Evolutionary conservation across 495 filamentous ascomycete species (phyloP), one percentile per base, ranked within the genome.

Genomic region (Chaetomium cochliodes): DNA sequence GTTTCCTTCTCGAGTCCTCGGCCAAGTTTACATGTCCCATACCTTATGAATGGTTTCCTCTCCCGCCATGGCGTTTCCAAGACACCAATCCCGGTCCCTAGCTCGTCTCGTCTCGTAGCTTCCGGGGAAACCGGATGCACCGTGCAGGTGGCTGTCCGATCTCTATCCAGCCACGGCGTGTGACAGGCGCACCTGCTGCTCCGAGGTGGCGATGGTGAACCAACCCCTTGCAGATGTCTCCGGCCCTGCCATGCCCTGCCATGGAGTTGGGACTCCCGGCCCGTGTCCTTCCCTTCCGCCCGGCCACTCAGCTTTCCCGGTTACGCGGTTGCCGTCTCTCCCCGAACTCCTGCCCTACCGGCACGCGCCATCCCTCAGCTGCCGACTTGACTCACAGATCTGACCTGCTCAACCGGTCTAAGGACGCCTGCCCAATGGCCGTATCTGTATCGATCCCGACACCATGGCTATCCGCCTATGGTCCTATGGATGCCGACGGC

Each of bases 191-290:
- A 51, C 13, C 30, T 7, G 28, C 58, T 51, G 18, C 26, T 39
- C 28, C 7, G 47, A 37, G 28, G 46, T 46, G 46, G 44, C 58
- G 11, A 60, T 60, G 46, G 58, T 41, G 13, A 50, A 56, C 28
- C 28, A 60, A 56, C 33, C 39, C 41, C 20, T 46, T 58, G 22
- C 22, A 25, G 56, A 9, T 28, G 42, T 39, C 46, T 9, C 44
- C n/a, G 8, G 28, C 3, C 28, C 28, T 30, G 28, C 6, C 28
- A n/a, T n/a, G n/a, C 18, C 58, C 46, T 33, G 18, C 26, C 57
- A 25, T 20, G 23, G 23, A 15, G 42, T 12, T 37, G 26, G 28
- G 26, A 44, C 8, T 25, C 44, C 58, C 42, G 56, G 39, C 58
- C 26, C 30, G 30, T 15, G 28, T 18, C 39, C 44, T 12, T 12